A percentile compares a stretch with the other conserved stretches of the same genome.
Conservation (phyloP, 2,329 filamentous ascomycete species). For the Corinectria fuckeliana region DNA sequence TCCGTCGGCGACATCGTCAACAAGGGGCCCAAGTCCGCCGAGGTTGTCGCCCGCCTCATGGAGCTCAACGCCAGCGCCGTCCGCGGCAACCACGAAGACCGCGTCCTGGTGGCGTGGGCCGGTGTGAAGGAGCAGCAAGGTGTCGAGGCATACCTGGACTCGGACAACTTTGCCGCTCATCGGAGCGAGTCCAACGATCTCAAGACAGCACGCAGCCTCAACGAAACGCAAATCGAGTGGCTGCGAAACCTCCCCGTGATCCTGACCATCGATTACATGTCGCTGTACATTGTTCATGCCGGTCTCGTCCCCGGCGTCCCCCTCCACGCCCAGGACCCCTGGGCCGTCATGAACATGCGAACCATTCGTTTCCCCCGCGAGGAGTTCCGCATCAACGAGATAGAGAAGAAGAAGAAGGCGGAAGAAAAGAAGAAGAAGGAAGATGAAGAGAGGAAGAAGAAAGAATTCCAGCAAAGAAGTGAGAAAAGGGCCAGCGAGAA, state of each 20-base stretch:
- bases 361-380: constrained; percentile 66
- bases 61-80: constrained; percentile 78
- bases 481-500: not conserved
- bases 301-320: constrained; percentile 80
- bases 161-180: constrained; percentile 36
- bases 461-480: constrained; percentile 13
- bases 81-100: constrained; percentile 92
- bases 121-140: constrained; percentile 35
- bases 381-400: constrained; percentile 47
- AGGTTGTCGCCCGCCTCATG: constrained; percentile 79
- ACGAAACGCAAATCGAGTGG: constrained; percentile 69
- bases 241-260: constrained; percentile 79
- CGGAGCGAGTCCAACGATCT: constrained; percentile 51
- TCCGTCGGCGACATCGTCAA: constrained; percentile 81
- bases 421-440: constrained; percentile 22
- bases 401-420: constrained; percentile 26
- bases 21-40: constrained; percentile 84
- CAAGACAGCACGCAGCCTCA: constrained; percentile 61
- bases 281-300: constrained; percentile 78
- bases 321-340: constrained; percentile 75
- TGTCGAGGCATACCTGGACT: constrained; percentile 37
- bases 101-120: constrained; percentile 72
- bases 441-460: constrained; percentile 11
- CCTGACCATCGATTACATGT: constrained; percentile 70
- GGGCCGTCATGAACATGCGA: constrained; percentile 91